These are phyloP conservation scores for Wickerhamomyces kurtzmanii DNA, from an alignment of 805 yeast genomes.

Conservation along the genomic window DNA sequence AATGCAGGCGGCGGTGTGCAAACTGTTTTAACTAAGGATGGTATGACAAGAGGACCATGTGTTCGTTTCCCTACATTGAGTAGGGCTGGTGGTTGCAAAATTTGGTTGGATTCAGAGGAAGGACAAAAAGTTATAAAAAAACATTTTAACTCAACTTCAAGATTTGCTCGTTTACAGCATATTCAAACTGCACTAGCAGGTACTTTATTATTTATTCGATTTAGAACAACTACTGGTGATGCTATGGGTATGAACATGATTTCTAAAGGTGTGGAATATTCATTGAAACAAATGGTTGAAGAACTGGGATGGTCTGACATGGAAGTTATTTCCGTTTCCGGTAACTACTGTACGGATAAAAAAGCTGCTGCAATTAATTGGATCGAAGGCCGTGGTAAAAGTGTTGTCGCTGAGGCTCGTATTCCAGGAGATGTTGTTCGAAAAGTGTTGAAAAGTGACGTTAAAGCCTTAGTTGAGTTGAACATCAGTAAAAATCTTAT, in stretches of 20 bases:
- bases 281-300: constrained; percentile 76
- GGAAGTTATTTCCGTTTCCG: constrained; percentile 87
- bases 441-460: constrained; percentile 83
- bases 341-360: constrained; percentile 96
- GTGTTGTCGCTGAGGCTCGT: constrained; percentile 92
- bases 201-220: constrained; percentile 75
- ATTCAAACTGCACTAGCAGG: constrained; percentile 95
- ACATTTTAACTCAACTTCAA: constrained; percentile 92
- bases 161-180: constrained; percentile 92
- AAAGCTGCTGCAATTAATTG: constrained; percentile 98
- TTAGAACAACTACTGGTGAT: constrained; percentile 98
- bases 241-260: constrained; percentile 99
- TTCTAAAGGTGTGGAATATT: constrained; percentile 91
- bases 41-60: constrained; percentile 99
- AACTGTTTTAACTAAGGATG: constrained; percentile 88
- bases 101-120: constrained; percentile 93
- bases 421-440: constrained; percentile 75
- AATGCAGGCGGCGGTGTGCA: constrained; percentile 95
- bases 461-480: constrained; percentile 83
- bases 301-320: constrained; percentile 91
- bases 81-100: constrained; percentile 90
- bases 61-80: constrained; percentile 74
- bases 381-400: constrained; percentile 99
- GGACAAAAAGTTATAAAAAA: constrained; percentile 76
- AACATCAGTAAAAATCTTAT: constrained; percentile 83